phyloP scores from a whole-genome alignment of 192 early-diverging fungal genomes.

The Pecoramyces ruminantium region DNA sequence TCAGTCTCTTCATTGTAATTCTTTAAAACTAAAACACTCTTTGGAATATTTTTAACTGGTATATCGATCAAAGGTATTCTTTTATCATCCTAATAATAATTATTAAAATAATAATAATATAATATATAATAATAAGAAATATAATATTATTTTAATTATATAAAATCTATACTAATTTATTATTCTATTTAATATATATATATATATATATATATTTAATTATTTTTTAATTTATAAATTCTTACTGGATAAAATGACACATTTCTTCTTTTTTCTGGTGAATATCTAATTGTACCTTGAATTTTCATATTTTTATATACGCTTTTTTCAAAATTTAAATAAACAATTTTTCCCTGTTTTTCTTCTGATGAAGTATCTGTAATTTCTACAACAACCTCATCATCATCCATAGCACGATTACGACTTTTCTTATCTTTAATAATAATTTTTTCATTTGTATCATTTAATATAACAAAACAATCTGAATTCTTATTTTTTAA shows the following conservation, averaged over 20 bases:
- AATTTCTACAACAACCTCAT: conserved; percentile 55
- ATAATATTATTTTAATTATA: too few relatives aligned
- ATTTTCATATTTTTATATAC: neutral
- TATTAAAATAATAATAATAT: too few relatives aligned
- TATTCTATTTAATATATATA: neutral
- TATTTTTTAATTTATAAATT: neutral
- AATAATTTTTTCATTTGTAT: conserved; percentile 49
- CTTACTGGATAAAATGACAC: neutral
- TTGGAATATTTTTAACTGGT: neutral
- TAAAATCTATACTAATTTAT: neutral
- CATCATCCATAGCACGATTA: conserved; percentile 71
- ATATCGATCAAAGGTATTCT: neutral
- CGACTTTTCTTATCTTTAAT: conserved; percentile 56
- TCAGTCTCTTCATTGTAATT: neutral
- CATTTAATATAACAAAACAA: neutral
- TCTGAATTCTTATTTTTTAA: neutral
- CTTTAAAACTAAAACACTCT: neutral
- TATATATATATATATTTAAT: neutral
- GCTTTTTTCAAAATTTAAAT: neutral
- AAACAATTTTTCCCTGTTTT: conserved; percentile 25
- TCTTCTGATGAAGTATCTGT: conserved; percentile 39
- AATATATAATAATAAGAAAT: too few relatives aligned
- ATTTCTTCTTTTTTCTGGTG: neutral
- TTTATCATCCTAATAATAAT: neutral
- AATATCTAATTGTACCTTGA: neutral